These are phyloP conservation scores for Stellera chamaejasme DNA, from an alignment of 345 rosid genomes.

Conservation along the genomic window DNA sequence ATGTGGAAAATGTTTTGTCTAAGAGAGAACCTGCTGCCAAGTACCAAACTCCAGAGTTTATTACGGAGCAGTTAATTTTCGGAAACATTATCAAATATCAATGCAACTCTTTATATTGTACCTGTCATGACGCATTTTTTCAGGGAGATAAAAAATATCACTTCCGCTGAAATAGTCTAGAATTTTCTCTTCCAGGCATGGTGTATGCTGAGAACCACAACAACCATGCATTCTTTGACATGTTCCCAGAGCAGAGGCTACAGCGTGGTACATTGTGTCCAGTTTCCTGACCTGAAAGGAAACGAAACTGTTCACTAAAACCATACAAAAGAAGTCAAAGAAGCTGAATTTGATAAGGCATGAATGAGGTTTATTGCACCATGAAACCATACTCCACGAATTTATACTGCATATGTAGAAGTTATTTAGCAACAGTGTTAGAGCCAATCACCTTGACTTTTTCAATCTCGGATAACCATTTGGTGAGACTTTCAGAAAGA, in stretches of 20 bases:
- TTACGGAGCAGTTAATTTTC: neutral
- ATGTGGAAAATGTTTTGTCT: neutral
- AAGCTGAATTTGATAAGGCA: too few relatives aligned
- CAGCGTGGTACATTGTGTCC: constrained; percentile 45
- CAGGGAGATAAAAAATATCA: constrained; percentile 15
- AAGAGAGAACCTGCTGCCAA: neutral
- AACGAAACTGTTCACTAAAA: constrained; percentile 6
- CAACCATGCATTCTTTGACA: constrained; percentile 43
- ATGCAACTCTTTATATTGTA: constrained; percentile 9
- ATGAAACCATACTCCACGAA: too few relatives aligned
- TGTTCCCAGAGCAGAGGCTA: constrained; percentile 25
- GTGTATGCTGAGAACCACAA: constrained; percentile 35
- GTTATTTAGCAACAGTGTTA: constrained; percentile 7
- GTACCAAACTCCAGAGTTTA: neutral
- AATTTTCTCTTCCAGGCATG: constrained; percentile 49
- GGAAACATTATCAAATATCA: neutral
- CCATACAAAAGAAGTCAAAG: constrained; percentile 2
- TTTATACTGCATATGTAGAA: neutral
- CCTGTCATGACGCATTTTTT: constrained; percentile 43
- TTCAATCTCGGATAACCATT: constrained; percentile 79
- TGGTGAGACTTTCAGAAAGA: constrained; percentile 53
- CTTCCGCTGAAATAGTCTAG: constrained; percentile 45
- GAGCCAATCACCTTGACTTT: constrained; percentile 52
- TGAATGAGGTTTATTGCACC: too few relatives aligned
- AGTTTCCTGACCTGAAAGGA: constrained; percentile 36